Evolutionary conservation across 345 rosid species (phyloP).

Genomic region (Salix dunnii): DNA sequence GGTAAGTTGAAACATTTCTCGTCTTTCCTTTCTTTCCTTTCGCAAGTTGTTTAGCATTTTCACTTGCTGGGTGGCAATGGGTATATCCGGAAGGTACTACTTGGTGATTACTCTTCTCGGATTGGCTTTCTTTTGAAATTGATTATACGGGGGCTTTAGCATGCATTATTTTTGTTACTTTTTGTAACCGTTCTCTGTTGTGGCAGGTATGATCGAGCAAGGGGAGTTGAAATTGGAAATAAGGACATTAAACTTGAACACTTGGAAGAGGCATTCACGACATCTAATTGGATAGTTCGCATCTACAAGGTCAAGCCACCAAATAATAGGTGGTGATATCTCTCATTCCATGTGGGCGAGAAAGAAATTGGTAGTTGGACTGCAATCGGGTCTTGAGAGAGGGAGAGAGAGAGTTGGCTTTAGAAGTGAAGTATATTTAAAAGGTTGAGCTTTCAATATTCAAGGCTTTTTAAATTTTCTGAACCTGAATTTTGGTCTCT

Average conservation of each 20-base stretch:
- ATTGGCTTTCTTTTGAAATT: not conserved
- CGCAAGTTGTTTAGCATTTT: not conserved
- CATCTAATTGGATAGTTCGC: slow-evolving; percentile 96
- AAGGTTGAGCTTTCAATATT: slow-evolving; percentile 11
- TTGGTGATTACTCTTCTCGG: not conserved
- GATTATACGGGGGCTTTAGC: not conserved
- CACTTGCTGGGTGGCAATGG: not conserved
- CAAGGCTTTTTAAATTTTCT: slow-evolving; percentile 23
- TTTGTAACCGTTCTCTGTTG: slow-evolving; percentile 7
- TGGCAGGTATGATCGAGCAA: slow-evolving; percentile 88
- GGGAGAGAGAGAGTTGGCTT: not conserved
- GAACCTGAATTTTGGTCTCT: slow-evolving; percentile 18
- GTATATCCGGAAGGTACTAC: not conserved
- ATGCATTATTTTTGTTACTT: not conserved
- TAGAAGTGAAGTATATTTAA: not conserved
- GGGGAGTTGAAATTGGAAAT: slow-evolving; percentile 97
- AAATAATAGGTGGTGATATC: slow-evolving; percentile 73
- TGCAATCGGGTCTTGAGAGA: not conserved
- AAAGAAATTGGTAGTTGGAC: not conserved
- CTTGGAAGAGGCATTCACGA: slow-evolving; percentile 95
- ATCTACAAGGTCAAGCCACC: slow-evolving; percentile 97
- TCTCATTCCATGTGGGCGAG: not conserved
- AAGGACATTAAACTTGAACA: slow-evolving; percentile 87
- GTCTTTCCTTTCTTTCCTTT: not conserved
- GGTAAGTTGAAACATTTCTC: slow-evolving; percentile 48